A percentile compares a stretch with the other conserved stretches of the same genome.
These are phyloP conservation scores for Nepenthes alata DNA, from an alignment of 179 eudicot genomes.

Conservation along the genomic window DNA sequence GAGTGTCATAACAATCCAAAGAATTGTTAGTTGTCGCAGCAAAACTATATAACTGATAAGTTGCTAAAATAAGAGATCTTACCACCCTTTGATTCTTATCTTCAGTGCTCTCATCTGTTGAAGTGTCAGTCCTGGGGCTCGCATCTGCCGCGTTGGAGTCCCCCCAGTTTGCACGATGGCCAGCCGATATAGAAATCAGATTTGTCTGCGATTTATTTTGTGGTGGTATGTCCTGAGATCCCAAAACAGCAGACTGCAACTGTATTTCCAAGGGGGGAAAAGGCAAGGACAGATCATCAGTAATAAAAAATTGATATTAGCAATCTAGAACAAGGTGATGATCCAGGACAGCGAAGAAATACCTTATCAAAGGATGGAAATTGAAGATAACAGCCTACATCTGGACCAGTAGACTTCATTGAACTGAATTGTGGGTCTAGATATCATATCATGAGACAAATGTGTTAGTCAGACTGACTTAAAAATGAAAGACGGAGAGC, in stretches of 20 bases:
- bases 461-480: no score
- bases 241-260: neutral
- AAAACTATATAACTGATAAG: neutral
- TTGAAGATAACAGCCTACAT: neutral
- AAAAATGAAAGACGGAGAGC: no score
- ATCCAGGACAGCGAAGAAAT: neutral
- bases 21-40: neutral
- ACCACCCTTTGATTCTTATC: constrained; percentile 38
- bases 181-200: constrained; percentile 16
- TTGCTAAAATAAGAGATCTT: neutral
- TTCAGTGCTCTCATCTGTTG: constrained; percentile 37
- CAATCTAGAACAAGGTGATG: neutral
- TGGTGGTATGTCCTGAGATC: neutral
- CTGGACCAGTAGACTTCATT: neutral
- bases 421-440: neutral
- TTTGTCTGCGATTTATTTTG: constrained; percentile 8
- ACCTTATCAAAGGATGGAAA: neutral
- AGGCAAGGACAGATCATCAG: neutral
- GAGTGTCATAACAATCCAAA: neutral
- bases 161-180: constrained; percentile 26
- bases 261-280: neutral
- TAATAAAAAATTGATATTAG: neutral
- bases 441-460: no score
- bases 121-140: constrained; percentile 45
- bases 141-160: constrained; percentile 42